Evolutionary conservation across 2,329 filamentous ascomycete genomes (phyloP), one percentile per base, ranked within the genome.

Genomic region (Neopestalotiopsis clavispora): DNA sequence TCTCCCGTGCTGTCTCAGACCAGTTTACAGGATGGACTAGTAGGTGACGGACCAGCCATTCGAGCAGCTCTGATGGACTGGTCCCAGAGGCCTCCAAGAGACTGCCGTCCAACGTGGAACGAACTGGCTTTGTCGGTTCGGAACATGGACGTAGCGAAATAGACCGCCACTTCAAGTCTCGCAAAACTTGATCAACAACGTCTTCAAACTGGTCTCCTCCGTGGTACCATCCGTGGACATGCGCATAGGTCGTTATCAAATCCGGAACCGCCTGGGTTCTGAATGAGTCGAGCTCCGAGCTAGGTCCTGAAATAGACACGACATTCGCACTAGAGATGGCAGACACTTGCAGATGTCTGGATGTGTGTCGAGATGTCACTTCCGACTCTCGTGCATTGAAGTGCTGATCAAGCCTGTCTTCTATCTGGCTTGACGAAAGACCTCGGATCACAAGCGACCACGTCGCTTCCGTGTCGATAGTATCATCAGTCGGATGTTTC

Each of bases 221-320:
- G 32, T 69, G 67, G 45, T 66, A 69, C 63, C 64, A 69, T 6
- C 67, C 67, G 42, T 69, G 67, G n/a, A 69, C 58, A 62, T 66
- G 42, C 1, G 64, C 63, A 34, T 40, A 69, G 5, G 57, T 66
- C 30, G 67, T 63, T 4, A 17, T 52, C 4, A 67, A 9, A 17
- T 60, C 61, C 3, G 67, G 17, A 23, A 30, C 7, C 17, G 61
- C 49, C n/a, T 66, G 57, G 20, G 23, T 14, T 32, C 30, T 23
- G 6, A 69, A 67, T 7, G 38, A 56, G 23, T 23, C 17, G 13
- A 69, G 67, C 6, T 69, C 63, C 28, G 20, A 20, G 12, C 23
- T 67, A 4, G 63, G 63, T 30, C 67, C 67, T 9, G 64, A 66
- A 28, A 69, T 30, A 9, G 67, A 69, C 32, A 66, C 56, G n/a